Evolutionary conservation across 371 early-diverging fungal genomes (phyloP), one percentile per base, ranked within the genome.

Genomic region (Mortierella sp.): DNA sequence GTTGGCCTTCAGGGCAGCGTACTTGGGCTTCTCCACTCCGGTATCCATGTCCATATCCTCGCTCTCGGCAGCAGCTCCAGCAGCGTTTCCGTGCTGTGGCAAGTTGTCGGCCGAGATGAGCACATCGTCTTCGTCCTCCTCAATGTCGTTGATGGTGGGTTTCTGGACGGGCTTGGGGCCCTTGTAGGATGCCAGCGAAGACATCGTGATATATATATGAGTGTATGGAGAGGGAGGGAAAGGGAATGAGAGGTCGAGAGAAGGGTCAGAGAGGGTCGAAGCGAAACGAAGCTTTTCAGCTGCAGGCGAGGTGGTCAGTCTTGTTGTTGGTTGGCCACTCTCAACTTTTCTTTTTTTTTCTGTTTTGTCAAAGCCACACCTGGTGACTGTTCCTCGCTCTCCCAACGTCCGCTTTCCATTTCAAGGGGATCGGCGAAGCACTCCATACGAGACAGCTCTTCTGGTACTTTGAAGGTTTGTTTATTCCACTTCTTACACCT

Each of bases 91-190:
- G 75, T 80, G 84, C 65, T 88, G 87, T 71, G 93, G 91, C 72
- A 94, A 82, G 83, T 91, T 90, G 71, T 89, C 91, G 71, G 95
- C 88, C 49, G 92, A 92, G 73, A 93, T 93, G 72, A 94, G 71
- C 27, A 94, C 90, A 83, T 94, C 94, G 29, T 93, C 91, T 63
- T 91, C 93, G 43, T 90, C 89, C 51, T 87, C 88, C 29, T 88
- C 89, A 65, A 89, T 85, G 70, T 83, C 78, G 75, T 87, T 89
- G 21, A 85, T 80, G 60, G 89, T 84, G 80, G 91, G 87, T 82
- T 91, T 91, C 76, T 90, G 88, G 56, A 91, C 88, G 38, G 91
- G 84, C 48, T 89, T 89, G 21, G 93, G 92, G 78, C 92, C 93
- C 78, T 91, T 91, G 83, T 90, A 89, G 43, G 91, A 87, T 72